These are phyloP conservation scores for Tetrapisispora arboricola DNA, from an alignment of 805 yeast genomes.

Conservation along the genomic window DNA sequence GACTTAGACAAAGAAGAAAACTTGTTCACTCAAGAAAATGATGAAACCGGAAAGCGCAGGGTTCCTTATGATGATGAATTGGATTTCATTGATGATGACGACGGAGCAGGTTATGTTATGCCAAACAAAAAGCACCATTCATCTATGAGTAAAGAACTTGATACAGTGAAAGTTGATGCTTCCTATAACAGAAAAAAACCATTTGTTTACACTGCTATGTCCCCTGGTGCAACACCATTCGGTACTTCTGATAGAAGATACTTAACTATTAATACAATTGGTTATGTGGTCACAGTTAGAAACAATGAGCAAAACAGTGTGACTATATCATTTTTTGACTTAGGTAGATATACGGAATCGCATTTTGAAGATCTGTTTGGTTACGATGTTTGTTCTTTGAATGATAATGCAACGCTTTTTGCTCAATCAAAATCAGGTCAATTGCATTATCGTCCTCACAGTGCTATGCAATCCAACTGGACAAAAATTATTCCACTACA, in stretches of 20 bases:
- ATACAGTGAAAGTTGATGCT: background rate
- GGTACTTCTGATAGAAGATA: conserved; percentile 53
- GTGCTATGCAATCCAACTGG: conserved; percentile 58
- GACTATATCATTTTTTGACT: conserved; percentile 83
- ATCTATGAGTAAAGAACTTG: background rate
- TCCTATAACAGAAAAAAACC: background rate
- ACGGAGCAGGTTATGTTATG: conserved; percentile 38
- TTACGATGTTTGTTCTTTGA: conserved; percentile 68
- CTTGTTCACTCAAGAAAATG: conserved; percentile 19
- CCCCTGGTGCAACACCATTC: conserved; percentile 89
- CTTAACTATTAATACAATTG: conserved; percentile 67
- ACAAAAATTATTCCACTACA: conserved; percentile 46
- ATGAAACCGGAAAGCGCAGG: conserved; percentile 16
- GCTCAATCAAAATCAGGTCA: conserved; percentile 41
- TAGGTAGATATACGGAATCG: conserved; percentile 63
- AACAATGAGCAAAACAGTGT: conserved; percentile 51
- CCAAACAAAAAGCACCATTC: conserved; percentile 2
- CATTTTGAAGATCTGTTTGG: conserved; percentile 69
- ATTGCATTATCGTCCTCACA: conserved; percentile 62
- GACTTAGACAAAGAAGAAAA: conserved; percentile 11
- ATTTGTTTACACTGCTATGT: conserved; percentile 49
- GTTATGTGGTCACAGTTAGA: conserved; percentile 72
- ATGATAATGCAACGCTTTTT: conserved; percentile 53
- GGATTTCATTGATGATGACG: conserved; percentile 56
- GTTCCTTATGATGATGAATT: conserved; percentile 26